These are phyloP conservation scores for Boletus huronensis DNA, from an alignment of 768 basidiomycete genomes.

Conservation along the genomic window DNA sequence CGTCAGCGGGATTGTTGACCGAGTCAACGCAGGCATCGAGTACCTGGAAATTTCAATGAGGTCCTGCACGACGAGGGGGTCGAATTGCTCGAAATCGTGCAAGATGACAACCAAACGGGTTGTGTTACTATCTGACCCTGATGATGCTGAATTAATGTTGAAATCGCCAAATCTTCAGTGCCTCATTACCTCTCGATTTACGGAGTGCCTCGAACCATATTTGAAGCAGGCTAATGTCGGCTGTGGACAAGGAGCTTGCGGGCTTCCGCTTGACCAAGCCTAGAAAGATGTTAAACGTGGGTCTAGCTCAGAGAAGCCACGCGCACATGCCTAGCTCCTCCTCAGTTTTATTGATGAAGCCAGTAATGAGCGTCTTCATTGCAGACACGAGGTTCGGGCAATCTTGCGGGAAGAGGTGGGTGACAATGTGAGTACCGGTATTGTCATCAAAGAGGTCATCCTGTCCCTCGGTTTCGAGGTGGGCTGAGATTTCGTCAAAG, in stretches of 20 bases:
- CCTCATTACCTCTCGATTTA: slow-evolving; percentile 36
- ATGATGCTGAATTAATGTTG: background rate
- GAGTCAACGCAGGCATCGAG: slow-evolving; percentile 1
- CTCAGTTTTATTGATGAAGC: slow-evolving; percentile 45
- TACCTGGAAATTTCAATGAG: slow-evolving; percentile 72
- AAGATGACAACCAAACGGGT: slow-evolving; percentile 55
- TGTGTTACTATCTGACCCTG: slow-evolving; percentile 15
- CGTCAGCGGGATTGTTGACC: background rate
- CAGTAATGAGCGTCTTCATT: slow-evolving; percentile 54
- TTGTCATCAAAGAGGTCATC: slow-evolving; percentile 23
- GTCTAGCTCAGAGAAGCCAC: slow-evolving; percentile 3
- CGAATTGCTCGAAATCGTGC: slow-evolving; percentile 75
- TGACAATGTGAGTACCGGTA: slow-evolving; percentile 29
- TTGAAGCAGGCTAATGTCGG: slow-evolving; percentile 58
- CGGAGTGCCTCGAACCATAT: slow-evolving; percentile 54
- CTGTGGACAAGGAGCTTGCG: slow-evolving; percentile 50
- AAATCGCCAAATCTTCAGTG: background rate
- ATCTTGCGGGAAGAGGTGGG: slow-evolving; percentile 57
- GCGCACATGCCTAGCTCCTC: slow-evolving; percentile 29
- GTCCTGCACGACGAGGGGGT: slow-evolving; percentile 59
- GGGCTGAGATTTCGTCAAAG: slow-evolving; percentile 41
- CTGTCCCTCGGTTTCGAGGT: slow-evolving; percentile 31
- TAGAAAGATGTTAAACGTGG: slow-evolving; percentile 12
- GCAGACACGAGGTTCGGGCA: slow-evolving; percentile 47
- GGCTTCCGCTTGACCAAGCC: slow-evolving; percentile 43